Conservation (phyloP, 176 grass and related monocot species). For the Cenchrus purpureus region DNA sequence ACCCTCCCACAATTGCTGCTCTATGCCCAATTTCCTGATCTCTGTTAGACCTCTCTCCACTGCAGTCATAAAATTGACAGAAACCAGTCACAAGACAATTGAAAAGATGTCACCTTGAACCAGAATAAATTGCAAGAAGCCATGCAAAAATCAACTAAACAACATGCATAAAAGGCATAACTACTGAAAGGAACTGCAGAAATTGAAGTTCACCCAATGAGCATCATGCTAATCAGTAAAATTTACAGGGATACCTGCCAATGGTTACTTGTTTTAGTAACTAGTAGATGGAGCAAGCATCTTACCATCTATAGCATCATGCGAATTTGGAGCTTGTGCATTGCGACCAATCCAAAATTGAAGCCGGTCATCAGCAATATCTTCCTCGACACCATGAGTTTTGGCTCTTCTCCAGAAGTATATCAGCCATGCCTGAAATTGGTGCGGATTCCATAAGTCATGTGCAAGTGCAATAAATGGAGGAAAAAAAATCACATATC, state of each 20-base stretch:
- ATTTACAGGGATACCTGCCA: not conserved
- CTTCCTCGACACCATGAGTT: constrained; percentile 90
- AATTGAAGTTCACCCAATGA: not conserved
- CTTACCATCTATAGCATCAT: constrained; percentile 94
- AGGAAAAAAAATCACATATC: constrained; percentile 32
- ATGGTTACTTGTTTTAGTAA: not conserved
- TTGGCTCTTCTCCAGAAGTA: constrained; percentile 98
- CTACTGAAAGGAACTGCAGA: not conserved
- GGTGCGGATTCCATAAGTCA: constrained; percentile 22
- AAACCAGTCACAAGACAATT: constrained; percentile 19
- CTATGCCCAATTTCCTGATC: constrained; percentile 81
- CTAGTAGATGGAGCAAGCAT: constrained; percentile 9
- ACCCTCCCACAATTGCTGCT: constrained; percentile 88
- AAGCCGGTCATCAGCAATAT: constrained; percentile 92
- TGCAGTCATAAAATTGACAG: constrained; percentile 48
- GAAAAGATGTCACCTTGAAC: not conserved
- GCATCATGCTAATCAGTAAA: not conserved
- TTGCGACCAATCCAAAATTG: constrained; percentile 93
- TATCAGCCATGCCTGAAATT: constrained; percentile 82
- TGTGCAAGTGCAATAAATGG: constrained; percentile 31
- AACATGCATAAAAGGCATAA: not conserved
- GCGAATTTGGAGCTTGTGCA: constrained; percentile 75
- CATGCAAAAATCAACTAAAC: not conserved
- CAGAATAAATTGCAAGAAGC: constrained; percentile 25
- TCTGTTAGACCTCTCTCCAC: constrained; percentile 96